Percentiles rank a stretch among this genome's conserved stretches.
Conservation (phyloP, 1,284 basidiomycete species). For the Leccinum pallidistipes region DNA sequence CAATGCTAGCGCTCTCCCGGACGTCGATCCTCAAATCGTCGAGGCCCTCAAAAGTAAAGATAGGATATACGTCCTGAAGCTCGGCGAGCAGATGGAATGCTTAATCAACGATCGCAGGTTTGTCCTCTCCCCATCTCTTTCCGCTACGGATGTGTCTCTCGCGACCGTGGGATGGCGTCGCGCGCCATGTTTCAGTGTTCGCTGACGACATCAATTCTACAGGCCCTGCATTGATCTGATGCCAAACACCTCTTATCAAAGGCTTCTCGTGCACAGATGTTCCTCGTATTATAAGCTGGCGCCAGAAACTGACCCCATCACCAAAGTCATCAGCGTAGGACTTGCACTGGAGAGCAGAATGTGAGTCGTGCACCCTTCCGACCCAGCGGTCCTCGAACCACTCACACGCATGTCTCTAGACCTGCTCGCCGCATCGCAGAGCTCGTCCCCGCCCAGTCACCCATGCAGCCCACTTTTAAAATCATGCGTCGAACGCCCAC, state of each 20-base stretch:
- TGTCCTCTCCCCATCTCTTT: slow-evolving; percentile 30
- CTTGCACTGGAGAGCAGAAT: slow-evolving; percentile 65
- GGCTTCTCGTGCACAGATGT: slow-evolving; percentile 79
- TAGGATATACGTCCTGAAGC: slow-evolving; percentile 78
- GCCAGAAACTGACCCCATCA: slow-evolving; percentile 64
- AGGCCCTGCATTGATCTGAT: slow-evolving; percentile 63
- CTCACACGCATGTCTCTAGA: slow-evolving; percentile 39
- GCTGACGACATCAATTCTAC: slow-evolving; percentile 17
- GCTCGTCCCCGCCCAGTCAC: slow-evolving; percentile 73
- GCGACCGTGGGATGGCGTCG: slow-evolving; percentile 3
- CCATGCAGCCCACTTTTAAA: slow-evolving; percentile 72
- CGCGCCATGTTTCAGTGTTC: slow-evolving; percentile 14
- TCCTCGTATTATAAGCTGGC: slow-evolving; percentile 71
- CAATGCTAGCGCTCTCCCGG: slow-evolving; percentile 18
- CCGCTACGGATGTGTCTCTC: background rate
- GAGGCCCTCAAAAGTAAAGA: slow-evolving; percentile 87
- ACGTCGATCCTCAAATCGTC: slow-evolving; percentile 70
- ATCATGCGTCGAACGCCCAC: slow-evolving; percentile 70
- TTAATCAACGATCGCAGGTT: slow-evolving; percentile 73
- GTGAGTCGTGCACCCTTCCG: slow-evolving; percentile 44
- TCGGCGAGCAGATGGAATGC: slow-evolving; percentile 77
- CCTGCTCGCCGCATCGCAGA: slow-evolving; percentile 68
- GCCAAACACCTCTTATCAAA: slow-evolving; percentile 75
- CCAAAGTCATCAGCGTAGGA: slow-evolving; percentile 60
- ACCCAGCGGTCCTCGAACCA: slow-evolving; percentile 3